Base-by-base conservation (phyloP, 2,329 filamentous ascomycete species). In the Pleurostoma richardsiae region DNA sequence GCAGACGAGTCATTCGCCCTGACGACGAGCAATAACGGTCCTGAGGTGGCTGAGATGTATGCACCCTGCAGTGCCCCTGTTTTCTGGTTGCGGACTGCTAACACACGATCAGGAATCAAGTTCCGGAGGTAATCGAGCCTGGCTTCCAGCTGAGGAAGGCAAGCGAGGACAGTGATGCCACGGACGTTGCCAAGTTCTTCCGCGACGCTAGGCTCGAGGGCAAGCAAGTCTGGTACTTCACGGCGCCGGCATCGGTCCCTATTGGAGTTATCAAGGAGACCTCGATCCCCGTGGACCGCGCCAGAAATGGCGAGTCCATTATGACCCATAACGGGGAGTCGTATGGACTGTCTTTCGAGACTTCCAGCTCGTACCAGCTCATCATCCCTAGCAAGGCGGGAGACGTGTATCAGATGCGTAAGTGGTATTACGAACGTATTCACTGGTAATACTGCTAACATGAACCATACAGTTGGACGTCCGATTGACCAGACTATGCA, bases 221-320 rank as follows among this genome's bases (percentile, higher is more conserved):
- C 52, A 90, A 89, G 69, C 83, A 90, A 61, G 72, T 90, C 49
- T 91, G 86, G 87, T 88, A 90, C 62, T 88, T 91, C 56, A 88
- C 84, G 7, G 83, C 85, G 4, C 87, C 87, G 3, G 77, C 82
- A 5, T 80, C 80, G 8, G 69, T 90, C 3, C 81, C 86, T n/a
- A 75, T 90, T 47, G 80, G 79, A 8, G 73, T 85, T 1, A 68
- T 90, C 41, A 78, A 82, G 59, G 75, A 83, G 52, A 69, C 89
- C 50, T 76, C 83, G 36, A 76, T 88, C 39, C 74, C 75, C 7
- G 60, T 80, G 56, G 76, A 81, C 47, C 72, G 77, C 44, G 73
- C 76, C 2, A 67, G 74, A 49, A 67, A 72, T 2, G 74, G 74
- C 10, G 70, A 77, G 33, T 56, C 76, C 4, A 65, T 87, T 10